Evolutionary conservation across 2,329 filamentous ascomycete genomes (phyloP).

Genomic region (Lasiodiplodia gonubiensis): DNA sequence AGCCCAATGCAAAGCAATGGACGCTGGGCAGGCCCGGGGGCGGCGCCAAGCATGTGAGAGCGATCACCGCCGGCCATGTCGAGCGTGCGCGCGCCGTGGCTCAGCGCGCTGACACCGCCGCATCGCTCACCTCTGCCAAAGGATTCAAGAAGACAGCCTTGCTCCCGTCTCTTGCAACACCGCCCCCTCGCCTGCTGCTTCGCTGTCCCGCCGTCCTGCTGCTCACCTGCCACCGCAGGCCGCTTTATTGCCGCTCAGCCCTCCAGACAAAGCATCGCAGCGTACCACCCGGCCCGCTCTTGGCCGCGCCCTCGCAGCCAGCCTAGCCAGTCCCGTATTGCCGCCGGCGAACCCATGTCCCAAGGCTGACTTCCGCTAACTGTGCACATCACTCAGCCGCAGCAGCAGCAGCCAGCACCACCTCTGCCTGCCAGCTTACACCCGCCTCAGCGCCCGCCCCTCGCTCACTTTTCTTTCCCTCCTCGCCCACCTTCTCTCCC

Average conservation of each 20-base stretch:
- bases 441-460: constrained; percentile 18
- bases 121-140: constrained; percentile 16
- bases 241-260: constrained; percentile 3
- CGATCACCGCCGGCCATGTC: constrained; percentile 18
- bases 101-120: constrained; percentile 26
- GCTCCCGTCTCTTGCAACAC: constrained; percentile 8
- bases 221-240: constrained; percentile 11
- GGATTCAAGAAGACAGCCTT: constrained; percentile 25
- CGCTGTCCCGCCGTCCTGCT: constrained; percentile 7
- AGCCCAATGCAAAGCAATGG: constrained; percentile 5
- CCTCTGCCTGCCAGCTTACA: constrained; percentile 28
- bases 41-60: constrained; percentile 23
- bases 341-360: constrained; percentile 24
- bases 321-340: constrained; percentile 19
- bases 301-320: constrained; percentile 23
- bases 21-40: not conserved
- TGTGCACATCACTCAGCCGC: constrained; percentile 27
- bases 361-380: constrained; percentile 29
- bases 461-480: constrained; percentile 23
- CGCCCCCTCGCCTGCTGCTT: not conserved
- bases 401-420: constrained; percentile 24
- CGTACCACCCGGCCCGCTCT: constrained; percentile 21
- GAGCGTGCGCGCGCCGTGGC: constrained; percentile 23
- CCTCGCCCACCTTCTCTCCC: constrained; percentile 29
- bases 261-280: constrained; percentile 15